Base-by-base conservation (phyloP, 2,329 filamentous ascomycete genomes). In the Cladosporium sp. region DNA sequence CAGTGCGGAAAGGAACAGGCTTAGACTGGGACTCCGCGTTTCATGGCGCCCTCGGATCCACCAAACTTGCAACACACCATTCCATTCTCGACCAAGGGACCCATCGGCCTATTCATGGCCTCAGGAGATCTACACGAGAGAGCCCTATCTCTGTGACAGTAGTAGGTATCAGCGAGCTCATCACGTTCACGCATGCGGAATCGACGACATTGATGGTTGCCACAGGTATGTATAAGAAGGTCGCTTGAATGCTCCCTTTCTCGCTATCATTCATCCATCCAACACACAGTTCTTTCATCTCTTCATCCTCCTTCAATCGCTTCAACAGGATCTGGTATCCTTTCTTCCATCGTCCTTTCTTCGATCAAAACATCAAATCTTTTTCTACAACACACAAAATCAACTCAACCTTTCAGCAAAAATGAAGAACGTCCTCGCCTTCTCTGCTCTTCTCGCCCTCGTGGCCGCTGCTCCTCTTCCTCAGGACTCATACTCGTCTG, bases 281-380 rank as follows among this genome's bases (percentile, higher is more conserved):
- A 62, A 36, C 57, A 59, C 26, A 47, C 61, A 64, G 41, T 64
- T 28, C 34, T 32, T 57, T 64, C 36, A 32, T 62, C 59, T 49
- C 52, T 47, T 47, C 51, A 47, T 36, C 51, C 30, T 44, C 44
- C 51, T 34, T 64, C 61, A 57, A 38, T 64, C 61, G 61, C 51
- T 64, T 57, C 61, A 64, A n/a, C 36, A 47, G 61, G 61, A 64
- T 64, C 61, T 55, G 61, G 61, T 57, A 64, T 64, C 61, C 61
- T 57, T 32, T 21, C 36, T 36, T 15, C 61, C 51, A 49, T 57
- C 61, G 49, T 57, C 15, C 12, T 64, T 52, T 21, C 30, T 47
- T 21, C 49, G 34, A n/a, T 52, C 14, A 21, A 47, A 51, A 44
- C 4, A 44, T 30, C 18, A 64, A 64, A 2, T 47, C 54, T 21